Conservation (phyloP, 1,139 yeast species). For the Meyerozyma carpophila region DNA sequence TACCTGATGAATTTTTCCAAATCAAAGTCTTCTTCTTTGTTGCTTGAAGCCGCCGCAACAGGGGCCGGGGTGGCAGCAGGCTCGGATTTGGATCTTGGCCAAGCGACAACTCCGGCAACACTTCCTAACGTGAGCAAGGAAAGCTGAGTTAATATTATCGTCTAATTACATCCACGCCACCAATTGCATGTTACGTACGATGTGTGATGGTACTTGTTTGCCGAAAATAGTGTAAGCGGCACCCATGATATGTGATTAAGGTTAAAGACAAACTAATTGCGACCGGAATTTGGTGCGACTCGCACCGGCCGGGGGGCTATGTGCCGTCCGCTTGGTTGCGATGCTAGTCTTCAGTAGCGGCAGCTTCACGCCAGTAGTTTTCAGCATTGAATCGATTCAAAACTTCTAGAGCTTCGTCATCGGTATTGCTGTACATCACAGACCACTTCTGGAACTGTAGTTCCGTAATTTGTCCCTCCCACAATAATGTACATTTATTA, state of each 20-base stretch:
- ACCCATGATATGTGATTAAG: constrained; percentile 39
- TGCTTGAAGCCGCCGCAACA: constrained; percentile 19
- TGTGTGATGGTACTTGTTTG: constrained; percentile 58
- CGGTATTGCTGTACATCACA: constrained; percentile 42
- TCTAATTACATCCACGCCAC: background rate
- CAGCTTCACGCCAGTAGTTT: constrained; percentile 57
- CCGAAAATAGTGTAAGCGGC: constrained; percentile 61
- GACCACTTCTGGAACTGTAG: constrained; percentile 61
- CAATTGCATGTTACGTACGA: constrained; percentile 36
- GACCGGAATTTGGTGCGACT: background rate
- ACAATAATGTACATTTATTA: constrained; percentile 53
- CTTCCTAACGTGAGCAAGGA: constrained; percentile 43
- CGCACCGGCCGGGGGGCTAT: background rate
- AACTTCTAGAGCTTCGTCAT: constrained; percentile 50
- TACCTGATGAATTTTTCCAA: constrained; percentile 57
- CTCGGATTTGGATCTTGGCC: constrained; percentile 31
- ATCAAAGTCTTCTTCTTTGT: constrained; percentile 52
- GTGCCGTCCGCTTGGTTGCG: background rate
- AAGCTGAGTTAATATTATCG: constrained; percentile 22
- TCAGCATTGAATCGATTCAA: constrained; percentile 47
- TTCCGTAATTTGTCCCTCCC: constrained; percentile 70
- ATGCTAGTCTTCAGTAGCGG: constrained; percentile 4
- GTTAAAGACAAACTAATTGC: background rate
- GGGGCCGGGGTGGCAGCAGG: constrained; percentile 29
- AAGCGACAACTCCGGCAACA: constrained; percentile 38